These are phyloP conservation scores for Mikania micrantha DNA, from an alignment of 129 eudicot genomes.

Conservation along the genomic window DNA sequence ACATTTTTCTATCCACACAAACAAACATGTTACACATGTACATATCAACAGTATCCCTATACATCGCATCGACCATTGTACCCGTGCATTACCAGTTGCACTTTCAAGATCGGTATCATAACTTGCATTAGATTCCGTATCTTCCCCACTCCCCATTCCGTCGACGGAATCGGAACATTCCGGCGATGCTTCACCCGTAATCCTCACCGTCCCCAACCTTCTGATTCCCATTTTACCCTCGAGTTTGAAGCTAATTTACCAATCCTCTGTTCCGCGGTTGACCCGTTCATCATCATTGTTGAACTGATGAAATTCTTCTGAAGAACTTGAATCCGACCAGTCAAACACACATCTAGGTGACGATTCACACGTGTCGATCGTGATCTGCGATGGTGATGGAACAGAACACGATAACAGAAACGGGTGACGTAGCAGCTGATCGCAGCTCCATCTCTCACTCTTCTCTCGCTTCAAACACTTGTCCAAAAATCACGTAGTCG, in stretches of 20 bases:
- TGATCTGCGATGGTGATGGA: not conserved
- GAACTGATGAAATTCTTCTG: slow-evolving; percentile 5
- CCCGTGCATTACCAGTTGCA: slow-evolving; percentile 7
- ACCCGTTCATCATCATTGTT: not conserved
- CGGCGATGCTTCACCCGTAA: not conserved
- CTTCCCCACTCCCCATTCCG: slow-evolving; percentile 25
- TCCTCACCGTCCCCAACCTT: slow-evolving; percentile 72
- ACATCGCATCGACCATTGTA: slow-evolving; percentile 4
- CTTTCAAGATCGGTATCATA: slow-evolving; percentile 6
- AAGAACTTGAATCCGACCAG: slow-evolving; percentile 30
- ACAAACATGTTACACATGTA: slow-evolving; percentile 7
- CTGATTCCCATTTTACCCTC: slow-evolving; percentile 61
- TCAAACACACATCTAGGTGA: slow-evolving; percentile 66
- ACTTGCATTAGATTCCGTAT: slow-evolving; percentile 13
- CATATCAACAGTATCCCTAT: not conserved
- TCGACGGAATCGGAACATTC: slow-evolving; percentile 19
- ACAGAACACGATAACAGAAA: slow-evolving; percentile 29
- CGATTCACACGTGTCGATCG: not conserved
- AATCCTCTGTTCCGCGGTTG: slow-evolving; percentile 38
- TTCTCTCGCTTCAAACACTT: slow-evolving; percentile 44
- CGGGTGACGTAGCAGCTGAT: slow-evolving; percentile 64
- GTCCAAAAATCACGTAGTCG: slow-evolving; percentile 38
- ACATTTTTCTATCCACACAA: slow-evolving; percentile 1
- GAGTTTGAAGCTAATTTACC: slow-evolving; percentile 34
- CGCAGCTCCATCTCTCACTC: slow-evolving; percentile 51